Evolutionary conservation across 1,139 yeast genomes (phyloP).

Genomic region (Debaryomyces singareniensis): DNA sequence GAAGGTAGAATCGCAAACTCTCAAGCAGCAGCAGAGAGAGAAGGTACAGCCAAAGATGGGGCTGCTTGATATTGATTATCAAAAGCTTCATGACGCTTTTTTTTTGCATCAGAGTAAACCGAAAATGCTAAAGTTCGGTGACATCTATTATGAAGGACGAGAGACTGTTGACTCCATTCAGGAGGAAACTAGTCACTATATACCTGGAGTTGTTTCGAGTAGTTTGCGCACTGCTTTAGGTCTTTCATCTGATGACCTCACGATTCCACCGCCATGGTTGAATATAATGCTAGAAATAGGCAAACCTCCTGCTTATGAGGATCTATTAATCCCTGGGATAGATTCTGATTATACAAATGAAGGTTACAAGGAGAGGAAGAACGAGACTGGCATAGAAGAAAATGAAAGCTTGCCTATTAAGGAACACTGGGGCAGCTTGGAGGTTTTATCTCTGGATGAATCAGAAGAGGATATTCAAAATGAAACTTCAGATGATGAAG

Average conservation of each 20-base stretch:
- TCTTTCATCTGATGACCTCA: conserved; percentile 43
- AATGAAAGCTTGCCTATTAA: conserved; percentile 9
- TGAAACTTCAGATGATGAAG: conserved; percentile 8
- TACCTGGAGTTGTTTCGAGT: conserved; percentile 65
- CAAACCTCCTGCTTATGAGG: conserved; percentile 79
- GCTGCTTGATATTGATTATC: conserved; percentile 78
- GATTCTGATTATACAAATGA: conserved; percentile 34
- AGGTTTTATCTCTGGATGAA: conserved; percentile 18
- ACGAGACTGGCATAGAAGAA: conserved; percentile 10
- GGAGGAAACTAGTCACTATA: conserved; percentile 30
- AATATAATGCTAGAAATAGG: conserved; percentile 65
- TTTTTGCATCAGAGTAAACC: conserved; percentile 80
- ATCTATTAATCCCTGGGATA: conserved; percentile 53
- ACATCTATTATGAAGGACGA: conserved; percentile 73
- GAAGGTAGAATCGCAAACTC: conserved; percentile 40
- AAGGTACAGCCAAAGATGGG: conserved; percentile 90
- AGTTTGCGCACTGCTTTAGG: conserved; percentile 65
- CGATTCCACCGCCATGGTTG: conserved; percentile 77
- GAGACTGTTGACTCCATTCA: conserved; percentile 45
- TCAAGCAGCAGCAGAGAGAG: conserved; percentile 75
- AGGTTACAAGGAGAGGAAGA: conserved; percentile 20
- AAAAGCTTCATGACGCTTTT: conserved; percentile 77
- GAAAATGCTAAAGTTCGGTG: conserved; percentile 61
- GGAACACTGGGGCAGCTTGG: conserved; percentile 39
- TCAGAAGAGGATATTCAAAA: conserved; percentile 10